Conservation (phyloP, 2,329 filamentous ascomycete species). For the Cladosporium cucumerinum region DNA sequence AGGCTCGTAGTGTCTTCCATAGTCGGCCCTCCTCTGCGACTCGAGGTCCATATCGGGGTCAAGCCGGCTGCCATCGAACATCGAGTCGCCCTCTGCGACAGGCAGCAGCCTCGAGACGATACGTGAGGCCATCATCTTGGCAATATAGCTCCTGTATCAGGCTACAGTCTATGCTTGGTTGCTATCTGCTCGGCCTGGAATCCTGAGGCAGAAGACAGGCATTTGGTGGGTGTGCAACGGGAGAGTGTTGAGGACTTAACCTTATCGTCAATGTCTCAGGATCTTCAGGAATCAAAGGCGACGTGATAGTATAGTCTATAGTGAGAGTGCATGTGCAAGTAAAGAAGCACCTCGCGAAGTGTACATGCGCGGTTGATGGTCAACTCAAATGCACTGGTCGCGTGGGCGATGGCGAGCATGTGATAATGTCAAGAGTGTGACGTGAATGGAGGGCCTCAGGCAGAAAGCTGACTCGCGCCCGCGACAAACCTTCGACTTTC, state of each 20-base stretch:
- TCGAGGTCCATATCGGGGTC: conserved; percentile 42
- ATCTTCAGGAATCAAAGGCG: neutral
- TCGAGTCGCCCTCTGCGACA: conserved; percentile 38
- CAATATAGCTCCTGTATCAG: neutral
- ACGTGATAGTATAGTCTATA: neutral
- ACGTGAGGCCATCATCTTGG: conserved; percentile 51
- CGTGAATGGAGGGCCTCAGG: neutral
- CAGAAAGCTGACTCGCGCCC: neutral
- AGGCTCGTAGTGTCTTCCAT: conserved; percentile 1
- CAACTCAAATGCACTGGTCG: neutral
- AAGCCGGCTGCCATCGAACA: conserved; percentile 43
- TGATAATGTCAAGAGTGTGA: conserved; percentile 4
- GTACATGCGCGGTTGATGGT: neutral
- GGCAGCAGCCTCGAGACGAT: conserved; percentile 50
- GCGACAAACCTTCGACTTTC: conserved; percentile 4
- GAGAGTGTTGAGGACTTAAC: conserved; percentile 3
- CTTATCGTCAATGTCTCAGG: conserved; percentile 1
- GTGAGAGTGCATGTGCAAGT: neutral
- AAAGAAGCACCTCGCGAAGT: neutral
- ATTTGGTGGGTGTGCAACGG: neutral
- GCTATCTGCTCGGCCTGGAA: neutral
- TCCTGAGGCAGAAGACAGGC: neutral
- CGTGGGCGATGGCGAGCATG: neutral
- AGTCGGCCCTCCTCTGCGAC: conserved; percentile 31
- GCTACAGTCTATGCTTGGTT: neutral